Base-by-base conservation (phyloP, 2,329 filamentous ascomycete species). In the Neoscytalidium dimidiatum region DNA sequence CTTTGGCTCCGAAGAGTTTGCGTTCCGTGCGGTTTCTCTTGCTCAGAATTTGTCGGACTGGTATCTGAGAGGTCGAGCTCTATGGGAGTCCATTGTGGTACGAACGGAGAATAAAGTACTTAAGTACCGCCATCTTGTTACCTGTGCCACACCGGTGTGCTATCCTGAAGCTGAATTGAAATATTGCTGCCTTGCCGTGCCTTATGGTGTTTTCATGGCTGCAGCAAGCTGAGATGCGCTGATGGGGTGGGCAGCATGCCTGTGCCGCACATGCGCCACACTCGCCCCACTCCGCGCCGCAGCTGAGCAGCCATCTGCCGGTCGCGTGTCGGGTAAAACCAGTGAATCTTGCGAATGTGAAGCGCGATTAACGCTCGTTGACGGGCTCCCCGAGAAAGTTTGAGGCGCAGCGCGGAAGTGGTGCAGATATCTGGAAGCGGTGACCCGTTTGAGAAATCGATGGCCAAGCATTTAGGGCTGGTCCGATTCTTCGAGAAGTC, bases 191-290 rank as follows among this genome's bases (percentile, higher is more conserved):
- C 41, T 46, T 60, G n/a, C 56, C 14, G 56, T 60, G 41, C 56
- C 56, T 46, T 41, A 23, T 44, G 41, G 23, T n/a, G n/a, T 26
- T 14, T 3, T 21, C 26, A n/a, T 46, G 9, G 9, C 9, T 29
- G 14, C 29, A 14, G n/a, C 38, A 44, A 46, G 38, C 56, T 60
- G 56, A 60, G 46, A 21, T 46, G 56, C 7, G 13, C n/a, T 17
- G 21, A 41, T 46, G 56, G 41, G 28, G 56, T 46, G 23, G 23
- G 28, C 35, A 26, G 43, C 19, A 21, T 2, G 38, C 26, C 13
- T 60, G 38, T 38, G 53, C 53, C 53, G 21, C 38, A 13, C 38
- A 29, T 31, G 56, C 56, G 56, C 56, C 56, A 60, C 56, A 46
- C 9, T 23, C n/a, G 11, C 8, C 28, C 19, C 41, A 9, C 9